Percentiles rank a stretch among this genome's conserved stretches.
These are phyloP conservation scores for Mortierella antarctica DNA, from an alignment of 192 early-diverging fungal genomes.

Conservation along the genomic window DNA sequence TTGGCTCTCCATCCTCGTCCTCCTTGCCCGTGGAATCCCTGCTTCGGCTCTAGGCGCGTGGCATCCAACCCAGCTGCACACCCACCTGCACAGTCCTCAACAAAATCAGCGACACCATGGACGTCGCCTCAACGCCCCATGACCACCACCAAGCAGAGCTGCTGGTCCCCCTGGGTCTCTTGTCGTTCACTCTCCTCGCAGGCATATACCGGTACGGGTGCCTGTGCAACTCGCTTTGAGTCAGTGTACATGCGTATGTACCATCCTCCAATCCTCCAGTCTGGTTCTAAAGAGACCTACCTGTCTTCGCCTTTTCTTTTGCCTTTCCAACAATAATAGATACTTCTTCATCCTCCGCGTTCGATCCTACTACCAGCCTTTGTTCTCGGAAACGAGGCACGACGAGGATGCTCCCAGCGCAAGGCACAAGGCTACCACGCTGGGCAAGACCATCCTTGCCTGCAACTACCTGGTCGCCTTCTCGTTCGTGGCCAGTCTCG, in stretches of 20 bases:
- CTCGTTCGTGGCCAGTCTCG: conserved; percentile 51
- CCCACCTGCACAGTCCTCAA: not conserved
- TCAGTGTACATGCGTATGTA: not conserved
- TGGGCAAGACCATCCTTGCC: conserved; percentile 37
- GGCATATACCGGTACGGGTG: conserved; percentile 26
- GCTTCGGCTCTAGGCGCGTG: no score
- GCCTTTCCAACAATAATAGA: conserved; percentile 3
- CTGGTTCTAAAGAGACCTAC: not conserved
- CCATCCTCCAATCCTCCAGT: not conserved
- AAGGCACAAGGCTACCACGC: conserved; percentile 1
- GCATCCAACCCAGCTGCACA: not conserved
- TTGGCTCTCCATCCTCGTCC: not conserved
- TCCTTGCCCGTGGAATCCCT: no score
- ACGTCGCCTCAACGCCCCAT: conserved; percentile 3
- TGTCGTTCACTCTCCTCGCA: conserved; percentile 34
- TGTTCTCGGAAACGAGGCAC: conserved; percentile 11
- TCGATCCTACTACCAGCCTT: conserved; percentile 32
- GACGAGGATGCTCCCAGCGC: conserved; percentile 2
- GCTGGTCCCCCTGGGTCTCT: conserved; percentile 30
- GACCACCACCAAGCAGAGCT: conserved; percentile 28
- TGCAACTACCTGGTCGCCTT: conserved; percentile 38
- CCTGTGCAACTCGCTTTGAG: not conserved
- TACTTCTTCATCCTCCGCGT: conserved; percentile 40
- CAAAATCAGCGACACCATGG: not conserved
- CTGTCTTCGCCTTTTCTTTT: not conserved